Percentiles rank a stretch among this genome's conserved stretches.
Conservation (phyloP, 1,284 basidiomycete species). For the Ustilago esculenta region DNA sequence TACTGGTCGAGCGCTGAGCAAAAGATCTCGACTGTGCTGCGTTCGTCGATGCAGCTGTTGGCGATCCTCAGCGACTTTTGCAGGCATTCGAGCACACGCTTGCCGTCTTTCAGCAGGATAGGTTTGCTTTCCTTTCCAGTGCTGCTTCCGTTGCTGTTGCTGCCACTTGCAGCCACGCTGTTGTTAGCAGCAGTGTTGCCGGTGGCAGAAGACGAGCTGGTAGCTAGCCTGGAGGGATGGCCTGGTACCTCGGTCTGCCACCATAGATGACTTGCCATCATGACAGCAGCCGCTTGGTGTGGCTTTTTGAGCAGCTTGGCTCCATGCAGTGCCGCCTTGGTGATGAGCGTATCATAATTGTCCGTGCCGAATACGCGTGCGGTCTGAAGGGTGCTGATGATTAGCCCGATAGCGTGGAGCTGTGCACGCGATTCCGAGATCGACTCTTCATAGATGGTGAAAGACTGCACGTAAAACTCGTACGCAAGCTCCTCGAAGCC, state of each 20-base stretch:
- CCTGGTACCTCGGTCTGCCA: conserved; percentile 61
- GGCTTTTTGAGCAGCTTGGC: conserved; percentile 66
- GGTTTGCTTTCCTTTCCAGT: conserved; percentile 35
- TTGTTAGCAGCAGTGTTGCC: conserved; percentile 34
- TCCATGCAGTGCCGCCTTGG: conserved; percentile 63
- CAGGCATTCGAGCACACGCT: conserved; percentile 64
- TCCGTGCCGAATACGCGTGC: conserved; percentile 61
- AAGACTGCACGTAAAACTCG: conserved; percentile 66
- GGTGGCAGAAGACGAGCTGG: conserved; percentile 35
- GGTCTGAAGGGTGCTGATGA: conserved; percentile 62
- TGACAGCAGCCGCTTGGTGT: conserved; percentile 65
- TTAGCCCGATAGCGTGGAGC: conserved; percentile 61
- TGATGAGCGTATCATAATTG: conserved; percentile 65
- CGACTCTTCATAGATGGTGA: conserved; percentile 67
- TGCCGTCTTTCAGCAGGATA: conserved; percentile 59
- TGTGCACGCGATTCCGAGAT: conserved; percentile 64
- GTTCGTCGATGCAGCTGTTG: conserved; percentile 65
- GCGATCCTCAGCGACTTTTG: conserved; percentile 65
- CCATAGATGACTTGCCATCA: conserved; percentile 66
- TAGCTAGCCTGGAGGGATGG: conserved; percentile 16
- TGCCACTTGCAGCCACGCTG: conserved; percentile 20
- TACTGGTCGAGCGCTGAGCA: conserved; percentile 64
- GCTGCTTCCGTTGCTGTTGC: conserved; percentile 5
- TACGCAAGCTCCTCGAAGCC: conserved; percentile 65
- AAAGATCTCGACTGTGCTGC: conserved; percentile 64